A percentile compares a stretch with the other conserved stretches of the same genome.
Evolutionary conservation across 768 basidiomycete genomes (phyloP).

Genomic region (Scleroderma citrinum): DNA sequence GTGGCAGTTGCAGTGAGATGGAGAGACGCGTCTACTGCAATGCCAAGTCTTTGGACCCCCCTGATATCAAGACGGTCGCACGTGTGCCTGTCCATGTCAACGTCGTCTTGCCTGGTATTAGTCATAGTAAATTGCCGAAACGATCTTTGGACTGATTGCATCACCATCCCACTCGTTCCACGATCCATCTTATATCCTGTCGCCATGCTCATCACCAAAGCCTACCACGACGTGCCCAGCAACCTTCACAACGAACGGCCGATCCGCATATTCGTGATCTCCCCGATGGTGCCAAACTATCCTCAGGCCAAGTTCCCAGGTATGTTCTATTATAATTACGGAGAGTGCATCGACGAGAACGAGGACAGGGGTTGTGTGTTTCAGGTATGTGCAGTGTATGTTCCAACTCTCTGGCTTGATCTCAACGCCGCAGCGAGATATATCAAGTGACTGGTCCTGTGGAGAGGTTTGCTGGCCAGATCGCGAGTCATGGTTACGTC

Average conservation of each 20-base stretch:
- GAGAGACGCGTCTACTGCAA: background rate
- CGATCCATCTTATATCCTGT: background rate
- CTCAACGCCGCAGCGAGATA: conserved; percentile 62
- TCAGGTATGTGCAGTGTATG: conserved; percentile 46
- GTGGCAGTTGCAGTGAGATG: too few relatives aligned
- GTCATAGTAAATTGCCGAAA: too few relatives aligned
- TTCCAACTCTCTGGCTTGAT: background rate
- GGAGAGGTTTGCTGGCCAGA: conserved; percentile 85
- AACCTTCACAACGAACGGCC: conserved; percentile 57
- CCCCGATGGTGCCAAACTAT: conserved; percentile 73
- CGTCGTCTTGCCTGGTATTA: background rate
- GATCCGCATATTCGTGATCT: conserved; percentile 78
- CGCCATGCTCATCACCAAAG: conserved; percentile 78
- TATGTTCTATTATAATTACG: conserved; percentile 11
- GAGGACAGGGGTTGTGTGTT: conserved; percentile 65
- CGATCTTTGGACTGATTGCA: too few relatives aligned
- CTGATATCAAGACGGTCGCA: background rate
- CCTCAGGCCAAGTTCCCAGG: conserved; percentile 91
- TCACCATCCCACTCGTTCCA: too few relatives aligned
- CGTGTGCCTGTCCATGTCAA: background rate
- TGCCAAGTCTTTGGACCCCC: background rate
- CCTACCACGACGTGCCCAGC: conserved; percentile 70
- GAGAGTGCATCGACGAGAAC: background rate
- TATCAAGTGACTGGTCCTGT: conserved; percentile 97
- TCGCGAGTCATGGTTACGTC: conserved; percentile 81